Evolutionary conservation across 352 stramenopile genomes (phyloP).

Genomic region (Pilasporangium apinafurcum): DNA sequence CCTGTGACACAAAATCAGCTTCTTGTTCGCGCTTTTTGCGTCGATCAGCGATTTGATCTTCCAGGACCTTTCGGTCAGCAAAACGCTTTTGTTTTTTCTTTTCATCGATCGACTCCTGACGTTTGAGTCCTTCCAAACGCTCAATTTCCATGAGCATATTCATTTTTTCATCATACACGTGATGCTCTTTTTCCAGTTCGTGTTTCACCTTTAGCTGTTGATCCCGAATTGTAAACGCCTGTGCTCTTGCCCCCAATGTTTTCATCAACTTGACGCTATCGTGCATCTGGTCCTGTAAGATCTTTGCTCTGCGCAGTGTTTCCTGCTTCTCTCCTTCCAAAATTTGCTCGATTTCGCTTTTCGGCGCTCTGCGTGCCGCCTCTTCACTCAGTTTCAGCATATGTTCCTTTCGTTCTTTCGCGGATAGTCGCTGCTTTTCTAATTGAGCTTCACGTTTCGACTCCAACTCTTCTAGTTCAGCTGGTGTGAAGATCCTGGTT

Average conservation of each 20-base stretch:
- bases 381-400: constrained; percentile 71
- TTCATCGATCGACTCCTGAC: constrained; percentile 86
- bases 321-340: constrained; percentile 63
- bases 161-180: constrained; percentile 92
- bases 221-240: constrained; percentile 94
- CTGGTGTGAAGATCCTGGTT: constrained; percentile 51
- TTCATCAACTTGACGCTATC: constrained; percentile 94
- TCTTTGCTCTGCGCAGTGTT: constrained; percentile 37
- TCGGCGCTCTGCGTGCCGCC: constrained; percentile 49
- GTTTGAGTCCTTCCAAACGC: constrained; percentile 88
- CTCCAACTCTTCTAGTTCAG: constrained; percentile 49
- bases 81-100: constrained; percentile 83
- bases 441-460: constrained; percentile 45
- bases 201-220: constrained; percentile 80
- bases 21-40: constrained; percentile 41
- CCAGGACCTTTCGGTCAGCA: constrained; percentile 81
- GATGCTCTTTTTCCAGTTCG: constrained; percentile 60
- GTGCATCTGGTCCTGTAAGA: constrained; percentile 68
- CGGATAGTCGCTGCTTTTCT: constrained; percentile 44
- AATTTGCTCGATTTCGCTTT: constrained; percentile 75
- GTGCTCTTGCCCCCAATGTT: constrained; percentile 86
- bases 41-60: constrained; percentile 78
- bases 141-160: constrained; percentile 94
- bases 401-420: constrained; percentile 73
- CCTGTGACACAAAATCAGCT: constrained; percentile 38